Evolutionary conservation across 495 filamentous ascomycete species (phyloP).

Genomic region (Eremomyces bilateralis): DNA sequence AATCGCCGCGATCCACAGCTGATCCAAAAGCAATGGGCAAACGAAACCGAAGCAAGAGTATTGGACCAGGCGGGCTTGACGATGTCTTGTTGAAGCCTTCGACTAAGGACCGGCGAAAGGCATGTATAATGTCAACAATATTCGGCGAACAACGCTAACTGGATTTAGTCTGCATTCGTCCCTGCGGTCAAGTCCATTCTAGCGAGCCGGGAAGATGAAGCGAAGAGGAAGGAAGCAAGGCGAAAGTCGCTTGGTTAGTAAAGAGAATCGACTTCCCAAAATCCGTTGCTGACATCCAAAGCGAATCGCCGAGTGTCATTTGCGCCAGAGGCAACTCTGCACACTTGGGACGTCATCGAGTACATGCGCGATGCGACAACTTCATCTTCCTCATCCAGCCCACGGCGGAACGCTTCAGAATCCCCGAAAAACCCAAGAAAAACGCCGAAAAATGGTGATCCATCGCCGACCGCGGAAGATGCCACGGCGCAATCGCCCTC

Average conservation of each 20-base stretch:
- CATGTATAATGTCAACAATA: no score
- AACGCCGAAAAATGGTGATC: no score
- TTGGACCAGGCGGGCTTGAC: not conserved
- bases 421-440: slow-evolving; percentile 24
- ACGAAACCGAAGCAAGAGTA: not conserved
- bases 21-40: slow-evolving; percentile 4
- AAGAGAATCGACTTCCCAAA: slow-evolving; percentile 3
- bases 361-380: slow-evolving; percentile 71
- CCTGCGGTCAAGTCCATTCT: slow-evolving; percentile 58
- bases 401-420: slow-evolving; percentile 12
- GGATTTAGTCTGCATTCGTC: slow-evolving; percentile 25
- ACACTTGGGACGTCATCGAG: slow-evolving; percentile 93
- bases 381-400: slow-evolving; percentile 45
- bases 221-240: slow-evolving; percentile 58
- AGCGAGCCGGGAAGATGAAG: slow-evolving; percentile 40
- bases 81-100: not conserved
- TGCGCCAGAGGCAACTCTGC: slow-evolving; percentile 87
- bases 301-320: slow-evolving; percentile 87
- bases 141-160: no score
- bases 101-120: not conserved
- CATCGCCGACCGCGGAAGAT: no score
- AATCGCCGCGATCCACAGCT: slow-evolving; percentile 2
- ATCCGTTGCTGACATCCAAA: not conserved
- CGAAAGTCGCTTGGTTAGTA: slow-evolving; percentile 77
- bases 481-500: slow-evolving; percentile 36